Evolutionary conservation across 106 monocot genomes (phyloP).

Genomic region (Apostasia shenzhenica): DNA sequence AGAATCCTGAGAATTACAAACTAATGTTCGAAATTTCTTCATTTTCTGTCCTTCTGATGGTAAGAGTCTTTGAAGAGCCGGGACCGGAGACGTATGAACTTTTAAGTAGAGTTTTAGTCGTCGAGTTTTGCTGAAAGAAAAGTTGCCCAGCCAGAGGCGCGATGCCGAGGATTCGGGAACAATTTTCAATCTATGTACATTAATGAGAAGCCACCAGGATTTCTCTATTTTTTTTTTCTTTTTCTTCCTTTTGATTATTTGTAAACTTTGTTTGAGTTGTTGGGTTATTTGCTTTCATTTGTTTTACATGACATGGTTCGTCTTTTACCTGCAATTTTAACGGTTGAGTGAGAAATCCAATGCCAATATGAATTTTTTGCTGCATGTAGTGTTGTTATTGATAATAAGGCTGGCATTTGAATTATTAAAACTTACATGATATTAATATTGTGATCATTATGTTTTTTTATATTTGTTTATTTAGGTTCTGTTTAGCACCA

Average conservation of each 20-base stretch:
- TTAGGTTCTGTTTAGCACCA: no score
- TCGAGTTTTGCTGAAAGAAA: neutral
- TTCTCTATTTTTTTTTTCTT: neutral
- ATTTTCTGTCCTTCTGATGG: neutral
- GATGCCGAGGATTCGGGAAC: neutral
- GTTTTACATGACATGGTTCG: no score
- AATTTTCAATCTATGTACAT: neutral
- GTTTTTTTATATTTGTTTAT: no score
- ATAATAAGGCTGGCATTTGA: no score
- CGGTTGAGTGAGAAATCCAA: no score
- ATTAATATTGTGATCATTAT: no score
- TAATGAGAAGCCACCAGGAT: neutral
- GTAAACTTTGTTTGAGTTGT: neutral
- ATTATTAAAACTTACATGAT: no score
- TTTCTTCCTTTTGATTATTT: neutral
- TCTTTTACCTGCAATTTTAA: no score
- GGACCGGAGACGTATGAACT: neutral
- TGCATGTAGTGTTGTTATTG: no score
- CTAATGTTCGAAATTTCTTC: neutral
- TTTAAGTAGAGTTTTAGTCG: neutral
- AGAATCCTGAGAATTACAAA: constrained; percentile 22
- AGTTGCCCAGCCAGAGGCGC: neutral
- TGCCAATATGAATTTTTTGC: no score
- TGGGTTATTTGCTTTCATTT: neutral
- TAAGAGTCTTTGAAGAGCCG: neutral